Percentiles rank a stretch among this genome's conserved stretches.
Evolutionary conservation across 495 filamentous ascomycete genomes (phyloP).

Genomic region (Penicillium ochrochloron): DNA sequence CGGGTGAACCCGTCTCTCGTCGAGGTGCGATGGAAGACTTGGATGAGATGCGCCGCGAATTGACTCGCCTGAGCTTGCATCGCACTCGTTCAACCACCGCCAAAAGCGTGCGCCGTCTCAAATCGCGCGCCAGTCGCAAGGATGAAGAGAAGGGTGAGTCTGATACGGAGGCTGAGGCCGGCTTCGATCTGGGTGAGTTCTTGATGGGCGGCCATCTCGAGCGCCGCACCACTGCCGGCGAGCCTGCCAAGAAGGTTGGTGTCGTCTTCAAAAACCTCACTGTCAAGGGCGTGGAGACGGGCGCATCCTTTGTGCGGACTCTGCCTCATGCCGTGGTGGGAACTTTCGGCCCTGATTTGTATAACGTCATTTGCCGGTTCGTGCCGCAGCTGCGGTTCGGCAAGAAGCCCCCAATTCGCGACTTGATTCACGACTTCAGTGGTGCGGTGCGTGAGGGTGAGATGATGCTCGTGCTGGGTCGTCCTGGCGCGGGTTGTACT

Average conservation of each 20-base stretch:
- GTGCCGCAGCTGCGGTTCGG: slow-evolving; percentile 65
- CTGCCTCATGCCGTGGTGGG: slow-evolving; percentile 79
- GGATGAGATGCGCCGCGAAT: slow-evolving; percentile 67
- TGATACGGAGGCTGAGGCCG: slow-evolving; percentile 47
- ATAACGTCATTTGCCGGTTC: slow-evolving; percentile 65
- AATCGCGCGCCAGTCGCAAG: slow-evolving; percentile 34
- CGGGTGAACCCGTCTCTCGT: slow-evolving; percentile 65
- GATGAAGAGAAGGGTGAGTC: slow-evolving; percentile 43
- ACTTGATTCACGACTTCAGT: slow-evolving; percentile 75
- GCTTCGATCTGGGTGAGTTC: slow-evolving; percentile 75
- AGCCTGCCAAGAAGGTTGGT: slow-evolving; percentile 81
- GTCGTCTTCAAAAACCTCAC: slow-evolving; percentile 80
- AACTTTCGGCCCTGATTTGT: slow-evolving; percentile 84
- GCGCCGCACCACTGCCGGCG: slow-evolving; percentile 66
- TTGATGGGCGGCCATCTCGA: slow-evolving; percentile 82
- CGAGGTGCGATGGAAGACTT: slow-evolving; percentile 71
- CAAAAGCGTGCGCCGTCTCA: slow-evolving; percentile 29
- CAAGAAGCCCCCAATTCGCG: slow-evolving; percentile 54
- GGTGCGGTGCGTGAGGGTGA: slow-evolving; percentile 79
- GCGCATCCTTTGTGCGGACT: slow-evolving; percentile 70
- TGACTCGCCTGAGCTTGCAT: slow-evolving; percentile 62
- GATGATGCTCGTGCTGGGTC: slow-evolving; percentile 84
- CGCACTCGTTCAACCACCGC: slow-evolving; percentile 44
- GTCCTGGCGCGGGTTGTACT: slow-evolving; percentile 79
- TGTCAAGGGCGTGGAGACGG: slow-evolving; percentile 72